Evolutionary conservation across 2,329 filamentous ascomycete species (phyloP), one percentile per base, ranked within the genome.

Genomic region (Trichophyton verrucosum): DNA sequence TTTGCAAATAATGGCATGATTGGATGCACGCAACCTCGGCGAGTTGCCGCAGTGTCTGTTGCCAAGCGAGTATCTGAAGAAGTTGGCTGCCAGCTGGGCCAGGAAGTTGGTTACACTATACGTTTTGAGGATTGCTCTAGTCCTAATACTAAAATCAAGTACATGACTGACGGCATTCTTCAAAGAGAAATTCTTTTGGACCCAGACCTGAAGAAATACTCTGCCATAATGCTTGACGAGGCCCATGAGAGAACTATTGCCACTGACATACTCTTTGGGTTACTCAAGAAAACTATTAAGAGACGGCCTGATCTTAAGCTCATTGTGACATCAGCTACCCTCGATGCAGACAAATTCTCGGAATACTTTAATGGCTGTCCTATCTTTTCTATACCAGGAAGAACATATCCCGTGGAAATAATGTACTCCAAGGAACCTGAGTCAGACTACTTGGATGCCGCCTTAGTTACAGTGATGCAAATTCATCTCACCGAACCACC

Each of bases 131-230:
- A 99, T 75, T 88, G 86, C 71, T 96, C 92, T 0, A 89, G 86
- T 65, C 85, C 89, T 1, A 82, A 86, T 17, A 99, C 94, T 1
- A 89, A 86, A 70, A 96, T 99, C 78, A 99, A 99, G 77, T 99
- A 99, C 77, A 96, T 99, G 92, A 99, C 94, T 15, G 94, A 99
- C 69, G 94, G 94, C 74, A 97, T 97, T 89, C 82, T 99, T 72
- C 86, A 96, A 76, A 84, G 94, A 77, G 94, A 99, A 76, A 91
- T 96, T 71, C 81, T 99, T 58, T 82, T 96, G 66, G 94, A 99
- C 71, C 88, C 91, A 0, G 88, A 96, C 68, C 77, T 99, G 66
- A 88, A 82, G 69, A 85, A 88, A 65, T 99, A 99, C 71, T 95
- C 91, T 0, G 90, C 94, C 63, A 96, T 99, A 69, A 99, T 99